A percentile compares a stretch with the other conserved stretches of the same genome.
Evolutionary conservation across 2,329 filamentous ascomycete genomes (phyloP).

Genomic region (Colletotrichum shisoi): DNA sequence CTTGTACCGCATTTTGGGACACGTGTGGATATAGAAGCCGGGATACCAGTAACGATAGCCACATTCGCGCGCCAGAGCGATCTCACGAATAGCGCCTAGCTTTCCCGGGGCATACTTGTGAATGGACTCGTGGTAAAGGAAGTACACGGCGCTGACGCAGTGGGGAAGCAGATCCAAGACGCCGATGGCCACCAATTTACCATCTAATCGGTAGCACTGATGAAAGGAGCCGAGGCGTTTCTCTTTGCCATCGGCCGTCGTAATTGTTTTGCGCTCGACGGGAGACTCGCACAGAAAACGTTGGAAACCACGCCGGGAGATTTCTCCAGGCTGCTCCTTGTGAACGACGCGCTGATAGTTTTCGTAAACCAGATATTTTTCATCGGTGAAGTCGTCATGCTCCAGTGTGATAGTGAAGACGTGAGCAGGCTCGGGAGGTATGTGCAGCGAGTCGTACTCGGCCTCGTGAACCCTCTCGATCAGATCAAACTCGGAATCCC

Average conservation of each 20-base stretch:
- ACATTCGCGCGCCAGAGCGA: slow-evolving; percentile 71
- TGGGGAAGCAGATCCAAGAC: slow-evolving; percentile 80
- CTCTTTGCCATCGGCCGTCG: slow-evolving; percentile 58
- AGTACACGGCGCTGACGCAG: slow-evolving; percentile 82
- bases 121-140: slow-evolving; percentile 80
- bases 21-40: slow-evolving; percentile 82
- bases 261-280: slow-evolving; percentile 58
- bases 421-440: slow-evolving; percentile 71
- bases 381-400: slow-evolving; percentile 72
- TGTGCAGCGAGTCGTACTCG: slow-evolving; percentile 64
- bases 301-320: slow-evolving; percentile 69
- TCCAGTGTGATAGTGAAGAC: slow-evolving; percentile 75
- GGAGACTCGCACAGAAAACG: slow-evolving; percentile 79
- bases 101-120: slow-evolving; percentile 76
- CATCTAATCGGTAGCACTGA: slow-evolving; percentile 82
- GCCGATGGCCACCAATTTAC: slow-evolving; percentile 75
- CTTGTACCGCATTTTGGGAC: slow-evolving; percentile 86
- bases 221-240: slow-evolving; percentile 76
- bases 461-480: slow-evolving; percentile 72
- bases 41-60: slow-evolving; percentile 81
- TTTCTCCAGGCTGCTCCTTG: slow-evolving; percentile 67
- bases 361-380: slow-evolving; percentile 76
- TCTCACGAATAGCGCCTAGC: slow-evolving; percentile 76
- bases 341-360: slow-evolving; percentile 81
- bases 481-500: slow-evolving; percentile 73